Evolutionary conservation across 306 rosid species (phyloP), one percentile per base, ranked within the genome.

Genomic region (Hippophae gyantsensis): DNA sequence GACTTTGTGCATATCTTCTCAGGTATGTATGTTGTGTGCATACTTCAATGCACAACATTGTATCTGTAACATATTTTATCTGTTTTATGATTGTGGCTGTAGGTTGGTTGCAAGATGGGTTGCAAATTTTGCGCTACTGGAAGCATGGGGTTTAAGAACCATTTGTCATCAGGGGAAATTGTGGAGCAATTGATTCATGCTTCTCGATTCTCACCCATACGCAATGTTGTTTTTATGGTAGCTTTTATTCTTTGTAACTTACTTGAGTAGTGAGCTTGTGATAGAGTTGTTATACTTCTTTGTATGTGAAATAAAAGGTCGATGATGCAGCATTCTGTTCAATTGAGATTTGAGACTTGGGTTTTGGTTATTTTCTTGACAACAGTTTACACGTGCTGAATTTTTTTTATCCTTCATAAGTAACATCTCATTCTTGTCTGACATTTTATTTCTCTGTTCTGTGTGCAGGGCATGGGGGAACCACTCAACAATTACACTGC

Each of bases 21-120:
- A 87, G 95, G 96, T 88, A 11, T 32, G 38, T 32, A 32, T 32
- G 38, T 32, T 4, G 38, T 32, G 38, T 32, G 38, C 5, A 32
- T 32, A 32, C 38, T 32, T 32, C 38, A 32, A 32, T 32, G 38
- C 38, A 32, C 38, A 4, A 4, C 38, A 32, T 32, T 32, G 38
- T 32, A 2, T 32, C 38, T 32, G 38, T 32, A 32, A 32, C 5
- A 32, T 32, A 4, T 2, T 32, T 32, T 1, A 32, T 32, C 38
- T 32, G 38, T 32, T 32, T 32, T 32, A 32, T 52, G 51, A 45
- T 43, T 40, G 43, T 58, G 18, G 32, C 10, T 62, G 42, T 58
- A 88, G 96, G 98, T 87, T 46, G 98, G 98, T 38, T 92, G 98
- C 80, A 92, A 92, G 76, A 87, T 92, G 98, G 98, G 96, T 43